Conservation (phyloP, 805 yeast species). For the Yamadazyma sp. region DNA sequence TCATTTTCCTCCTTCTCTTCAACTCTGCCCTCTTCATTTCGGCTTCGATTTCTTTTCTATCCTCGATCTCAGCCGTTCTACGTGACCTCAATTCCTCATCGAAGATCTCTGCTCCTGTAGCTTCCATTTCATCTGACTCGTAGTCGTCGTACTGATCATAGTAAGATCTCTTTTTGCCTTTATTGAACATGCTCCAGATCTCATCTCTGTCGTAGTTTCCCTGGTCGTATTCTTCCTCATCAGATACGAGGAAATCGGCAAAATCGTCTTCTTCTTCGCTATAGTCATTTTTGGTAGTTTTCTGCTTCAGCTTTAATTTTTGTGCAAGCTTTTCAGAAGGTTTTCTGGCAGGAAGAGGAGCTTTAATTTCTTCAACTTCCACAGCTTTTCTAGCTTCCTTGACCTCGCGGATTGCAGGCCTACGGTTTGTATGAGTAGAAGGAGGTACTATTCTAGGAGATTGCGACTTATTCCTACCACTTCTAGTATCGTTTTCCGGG, state of each 20-base stretch:
- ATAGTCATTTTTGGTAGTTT: slow-evolving; percentile 13
- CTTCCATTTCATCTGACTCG: slow-evolving; percentile 81
- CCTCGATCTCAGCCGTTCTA: slow-evolving; percentile 72
- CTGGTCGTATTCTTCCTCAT: slow-evolving; percentile 46
- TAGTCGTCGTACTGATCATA: slow-evolving; percentile 41
- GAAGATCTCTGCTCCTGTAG: slow-evolving; percentile 84
- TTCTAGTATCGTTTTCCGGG: slow-evolving; percentile 19
- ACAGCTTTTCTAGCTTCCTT: too few relatives aligned
- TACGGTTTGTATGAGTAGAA: too few relatives aligned
- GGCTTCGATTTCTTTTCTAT: slow-evolving; percentile 63
- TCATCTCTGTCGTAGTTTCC: slow-evolving; percentile 77
- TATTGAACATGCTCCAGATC: slow-evolving; percentile 83
- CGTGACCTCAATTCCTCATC: slow-evolving; percentile 77
- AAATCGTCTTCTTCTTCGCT: slow-evolving; percentile 19
- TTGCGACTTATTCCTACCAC: too few relatives aligned
- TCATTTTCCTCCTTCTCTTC: slow-evolving; percentile 21
- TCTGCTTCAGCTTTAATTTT: slow-evolving; percentile 41
- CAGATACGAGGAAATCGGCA: slow-evolving; percentile 55
- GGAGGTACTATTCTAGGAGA: too few relatives aligned
- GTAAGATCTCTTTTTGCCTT: slow-evolving; percentile 54
- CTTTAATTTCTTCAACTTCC: slow-evolving; percentile 9
- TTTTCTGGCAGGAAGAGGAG: slow-evolving; percentile 48
- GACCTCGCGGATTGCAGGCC: too few relatives aligned
- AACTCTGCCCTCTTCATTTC: slow-evolving; percentile 45
- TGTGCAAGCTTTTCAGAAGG: slow-evolving; percentile 57